Evolutionary conservation across 768 basidiomycete genomes (phyloP), one percentile per base, ranked within the genome.

Genomic region (Baorangia bicolor): DNA sequence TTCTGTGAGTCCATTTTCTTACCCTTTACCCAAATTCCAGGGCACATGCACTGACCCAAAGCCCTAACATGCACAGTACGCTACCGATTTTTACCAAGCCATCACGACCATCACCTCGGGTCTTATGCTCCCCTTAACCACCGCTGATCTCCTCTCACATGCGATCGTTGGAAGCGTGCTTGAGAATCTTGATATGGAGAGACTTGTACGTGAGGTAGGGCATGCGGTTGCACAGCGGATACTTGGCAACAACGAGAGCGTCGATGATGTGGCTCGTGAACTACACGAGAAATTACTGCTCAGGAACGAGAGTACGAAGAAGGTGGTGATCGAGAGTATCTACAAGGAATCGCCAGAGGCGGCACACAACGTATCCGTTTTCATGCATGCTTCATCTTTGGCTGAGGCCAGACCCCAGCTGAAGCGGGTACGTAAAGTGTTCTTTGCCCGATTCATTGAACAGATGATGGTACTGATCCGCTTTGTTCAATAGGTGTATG

Each of bases 111-210:
- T 98, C 66, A 96, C 95, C 5, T 96, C 94, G 16, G 96, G 95
- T 14, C 81, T 95, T 49, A 97, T 98, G 93, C 82, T 98, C 9
- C 96, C 96, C 3, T 80, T 98, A 46, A 95, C 94, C 13, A 98
- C 94, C 21, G 96, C 96, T 45, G 91, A 94, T 72, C 81, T 97
- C 35, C 85, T 98, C 45, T 85, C 95, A 18, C 93, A 96, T 67
- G 96, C 96, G 30, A 98, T 98, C 55, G 94, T 95, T 53, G 96
- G 94, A 33, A 92, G 92, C 70, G 95, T 98, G 40, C 80, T 98
- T 28, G 96, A 98, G 76, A 97, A 98, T 66, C 85, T 98, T 56
- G 96, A 98, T 72, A 96, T 98, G 96, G 96, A 98, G 66, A 84
- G 94, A 30, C 81, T 98, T 37, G 93, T 98, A 53, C 85, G 86